Percentiles rank a stretch among this genome's conserved stretches.
Evolutionary conservation across 345 rosid species (phyloP).

Genomic region (Durio zibethinus): DNA sequence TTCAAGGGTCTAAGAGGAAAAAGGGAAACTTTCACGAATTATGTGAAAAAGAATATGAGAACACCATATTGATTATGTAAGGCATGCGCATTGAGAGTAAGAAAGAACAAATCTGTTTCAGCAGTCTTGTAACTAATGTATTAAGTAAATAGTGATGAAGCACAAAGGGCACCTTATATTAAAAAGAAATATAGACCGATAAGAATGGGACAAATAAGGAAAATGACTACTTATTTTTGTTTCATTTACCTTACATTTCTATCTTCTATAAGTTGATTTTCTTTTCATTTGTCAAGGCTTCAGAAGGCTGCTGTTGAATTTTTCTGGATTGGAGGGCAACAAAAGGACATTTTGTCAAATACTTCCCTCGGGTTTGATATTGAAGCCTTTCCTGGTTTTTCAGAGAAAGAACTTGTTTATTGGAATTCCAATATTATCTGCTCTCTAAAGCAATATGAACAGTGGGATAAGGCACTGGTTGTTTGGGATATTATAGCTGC

Average conservation of each 20-base stretch:
- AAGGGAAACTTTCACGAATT: not conserved
- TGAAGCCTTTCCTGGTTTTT: conserved; percentile 43
- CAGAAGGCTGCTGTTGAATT: conserved; percentile 86
- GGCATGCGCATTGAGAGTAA: not conserved
- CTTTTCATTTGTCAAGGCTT: conserved; percentile 42
- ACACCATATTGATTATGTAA: not conserved
- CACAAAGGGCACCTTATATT: not conserved
- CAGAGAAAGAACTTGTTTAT: conserved; percentile 43
- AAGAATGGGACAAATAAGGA: not conserved
- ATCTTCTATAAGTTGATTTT: conserved; percentile 2
- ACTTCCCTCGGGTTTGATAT: conserved; percentile 29
- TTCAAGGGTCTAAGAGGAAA: not conserved
- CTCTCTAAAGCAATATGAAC: conserved; percentile 58
- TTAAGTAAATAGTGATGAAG: not conserved
- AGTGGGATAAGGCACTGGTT: conserved; percentile 53
- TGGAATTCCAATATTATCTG: conserved; percentile 74
- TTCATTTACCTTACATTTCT: conserved; percentile 1
- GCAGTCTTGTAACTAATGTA: not conserved
- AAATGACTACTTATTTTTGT: not conserved
- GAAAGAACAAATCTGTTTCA: not conserved
- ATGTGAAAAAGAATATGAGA: not conserved
- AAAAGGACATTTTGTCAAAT: conserved; percentile 30
- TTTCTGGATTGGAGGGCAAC: conserved; percentile 89
- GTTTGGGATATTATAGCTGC: conserved; percentile 80
- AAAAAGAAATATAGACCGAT: not conserved